Percentiles rank a stretch among this genome's conserved stretches.
Evolutionary conservation across 192 early-diverging fungal species (phyloP).

Genomic region (Backusella westeae): DNA sequence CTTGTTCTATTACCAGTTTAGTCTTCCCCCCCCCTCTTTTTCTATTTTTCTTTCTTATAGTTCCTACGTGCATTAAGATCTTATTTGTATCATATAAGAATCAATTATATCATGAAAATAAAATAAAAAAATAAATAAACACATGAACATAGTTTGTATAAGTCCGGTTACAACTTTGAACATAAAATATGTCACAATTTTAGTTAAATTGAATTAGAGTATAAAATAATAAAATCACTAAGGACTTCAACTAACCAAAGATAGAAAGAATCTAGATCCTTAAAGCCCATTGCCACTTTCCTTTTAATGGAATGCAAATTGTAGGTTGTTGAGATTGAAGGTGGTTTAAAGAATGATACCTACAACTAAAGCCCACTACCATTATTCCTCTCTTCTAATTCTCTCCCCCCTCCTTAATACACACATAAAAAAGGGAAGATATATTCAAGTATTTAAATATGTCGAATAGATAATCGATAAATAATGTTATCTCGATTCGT

Average conservation of each 20-base stretch:
- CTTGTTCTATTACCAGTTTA: neutral
- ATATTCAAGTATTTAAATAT: no score
- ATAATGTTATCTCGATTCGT: no score
- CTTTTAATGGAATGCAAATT: neutral
- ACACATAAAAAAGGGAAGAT: no score
- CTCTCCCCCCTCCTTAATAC: no score
- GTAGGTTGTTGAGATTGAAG: neutral
- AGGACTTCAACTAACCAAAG: neutral
- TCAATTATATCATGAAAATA: neutral
- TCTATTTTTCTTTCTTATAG: neutral
- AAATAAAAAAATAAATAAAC: neutral
- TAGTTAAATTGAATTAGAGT: conserved; percentile 7
- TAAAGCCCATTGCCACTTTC: neutral
- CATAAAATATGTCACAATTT: neutral
- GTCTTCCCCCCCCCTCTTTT: neutral
- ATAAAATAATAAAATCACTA: neutral
- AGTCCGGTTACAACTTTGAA: neutral
- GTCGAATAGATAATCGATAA: no score
- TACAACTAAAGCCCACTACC: no score
- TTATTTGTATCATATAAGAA: neutral
- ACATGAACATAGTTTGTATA: neutral
- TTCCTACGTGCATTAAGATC: neutral
- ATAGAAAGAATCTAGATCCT: neutral
- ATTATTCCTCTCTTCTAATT: no score
- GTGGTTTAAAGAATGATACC: no score